A percentile compares a stretch with the other conserved stretches of the same genome.
Conservation (phyloP, 768 basidiomycete genomes). For the Collybia mongolica region DNA sequence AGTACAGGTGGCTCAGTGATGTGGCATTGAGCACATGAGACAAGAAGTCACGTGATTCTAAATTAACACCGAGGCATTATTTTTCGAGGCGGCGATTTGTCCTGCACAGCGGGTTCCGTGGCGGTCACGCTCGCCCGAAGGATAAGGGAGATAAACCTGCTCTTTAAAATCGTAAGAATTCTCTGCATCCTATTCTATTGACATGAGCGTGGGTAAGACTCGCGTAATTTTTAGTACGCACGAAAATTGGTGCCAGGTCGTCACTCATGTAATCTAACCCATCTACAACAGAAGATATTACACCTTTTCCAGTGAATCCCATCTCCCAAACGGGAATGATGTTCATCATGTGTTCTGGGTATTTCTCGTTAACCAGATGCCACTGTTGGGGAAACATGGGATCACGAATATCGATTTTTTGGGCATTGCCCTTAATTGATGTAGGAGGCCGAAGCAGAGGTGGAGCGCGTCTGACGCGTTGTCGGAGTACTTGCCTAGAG, state of each 20-base stretch:
- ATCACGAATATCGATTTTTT: constrained; percentile 70
- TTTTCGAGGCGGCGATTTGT: constrained; percentile 90
- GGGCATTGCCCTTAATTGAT: constrained; percentile 47
- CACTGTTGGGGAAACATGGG: constrained; percentile 87
- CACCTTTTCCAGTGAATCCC: constrained; percentile 83
- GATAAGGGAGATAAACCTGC: constrained; percentile 82
- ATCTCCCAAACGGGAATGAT: constrained; percentile 90
- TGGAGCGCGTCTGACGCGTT: constrained; percentile 73
- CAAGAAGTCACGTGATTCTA: no score
- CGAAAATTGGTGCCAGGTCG: constrained; percentile 90
- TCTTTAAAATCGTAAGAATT: constrained; percentile 97
- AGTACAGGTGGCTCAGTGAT: no score
- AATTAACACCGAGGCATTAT: constrained; percentile 90
- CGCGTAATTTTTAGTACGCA: constrained; percentile 39
- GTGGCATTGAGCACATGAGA: no score
- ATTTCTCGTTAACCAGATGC: constrained; percentile 91
- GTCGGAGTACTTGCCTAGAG: constrained; percentile 61
- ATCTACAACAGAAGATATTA: constrained; percentile 88
- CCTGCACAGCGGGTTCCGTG: constrained; percentile 99
- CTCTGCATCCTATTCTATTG: constrained; percentile 61
- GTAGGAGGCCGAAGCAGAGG: constrained; percentile 48
- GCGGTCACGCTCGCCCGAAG: constrained; percentile 82
- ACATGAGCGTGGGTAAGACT: constrained; percentile 1
- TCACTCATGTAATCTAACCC: constrained; percentile 88
- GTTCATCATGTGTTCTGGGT: constrained; percentile 85